Evolutionary conservation across 2,329 filamentous ascomycete genomes (phyloP), one percentile per base, ranked within the genome.

Genomic region (Fusarium sp.): DNA sequence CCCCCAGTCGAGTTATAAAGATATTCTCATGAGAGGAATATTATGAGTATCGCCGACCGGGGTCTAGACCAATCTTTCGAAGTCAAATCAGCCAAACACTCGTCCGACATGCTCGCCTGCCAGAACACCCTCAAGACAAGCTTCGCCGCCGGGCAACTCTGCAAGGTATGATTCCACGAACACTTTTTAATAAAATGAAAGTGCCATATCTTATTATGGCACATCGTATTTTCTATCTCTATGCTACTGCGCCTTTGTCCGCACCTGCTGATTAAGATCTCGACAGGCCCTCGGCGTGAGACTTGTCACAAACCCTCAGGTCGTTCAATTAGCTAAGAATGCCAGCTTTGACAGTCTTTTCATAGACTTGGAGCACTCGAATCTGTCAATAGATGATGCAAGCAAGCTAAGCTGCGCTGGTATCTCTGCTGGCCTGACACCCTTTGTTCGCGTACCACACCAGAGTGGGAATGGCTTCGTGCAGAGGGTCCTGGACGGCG

Each of bases 301-400:
- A 41, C 57, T 80, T 7, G 62, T 75, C 1, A 63, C 77, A 1
- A 76, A 73, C 16, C 53, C 72, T 0, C 66, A 75, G 16, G 70
- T 81, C 4, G 77, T 80, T 11, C 73, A 78, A 23, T 62, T 81
- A 7, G 80, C 80, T 0, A 70, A 73, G 40, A 71, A 76, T 23
- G 75, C 75, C 3, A 78, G 78, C 18, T 81, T 76, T 53, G 77
- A 82, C 52, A 65, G 76, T 7, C 66, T 82, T 0, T 82, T 82
- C 68, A 81, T 82, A 60, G 81, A 82, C 37, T 70, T 82, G 7
- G 80, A 82, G 65, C 80, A 82, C 47, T 77, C 77, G 6, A 70
- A 68, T 4, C 64, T 82, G 5, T 78, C 78, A 0, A 51, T 80
- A 4, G 68, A 73, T 16, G 74, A 80, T 27, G 74, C 75, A 2